Conservation (phyloP, 2,329 filamentous ascomycete species). For the Juglanconis juglandina region DNA sequence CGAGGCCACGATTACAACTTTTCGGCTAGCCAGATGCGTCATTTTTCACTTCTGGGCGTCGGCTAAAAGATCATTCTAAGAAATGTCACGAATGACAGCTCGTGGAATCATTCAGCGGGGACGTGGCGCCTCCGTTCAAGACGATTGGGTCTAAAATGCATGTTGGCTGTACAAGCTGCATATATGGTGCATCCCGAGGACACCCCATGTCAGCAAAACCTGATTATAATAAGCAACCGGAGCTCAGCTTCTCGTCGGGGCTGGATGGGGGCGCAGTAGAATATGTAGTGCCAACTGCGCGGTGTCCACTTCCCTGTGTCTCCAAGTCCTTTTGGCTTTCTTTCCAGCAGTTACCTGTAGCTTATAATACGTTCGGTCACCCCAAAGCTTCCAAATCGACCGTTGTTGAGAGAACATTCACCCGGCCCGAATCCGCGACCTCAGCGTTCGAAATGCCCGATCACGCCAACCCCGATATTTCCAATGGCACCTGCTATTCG, state of each 20-base stretch:
- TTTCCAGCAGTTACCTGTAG: background rate
- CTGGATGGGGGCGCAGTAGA: background rate
- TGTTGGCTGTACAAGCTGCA: background rate
- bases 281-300: background rate
- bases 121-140: background rate
- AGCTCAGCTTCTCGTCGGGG: background rate
- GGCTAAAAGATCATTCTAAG: background rate
- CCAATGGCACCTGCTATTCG: background rate
- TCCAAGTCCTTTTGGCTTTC: background rate
- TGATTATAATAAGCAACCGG: background rate
- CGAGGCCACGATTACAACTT: too few relatives aligned
- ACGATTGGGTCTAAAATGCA: background rate
- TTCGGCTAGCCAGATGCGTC: too few relatives aligned
- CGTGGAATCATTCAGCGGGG: too few relatives aligned
- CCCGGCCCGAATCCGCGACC: too few relatives aligned
- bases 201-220: background rate
- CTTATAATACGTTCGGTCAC: background rate
- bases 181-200: background rate
- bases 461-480: background rate
- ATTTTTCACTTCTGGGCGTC: too few relatives aligned
- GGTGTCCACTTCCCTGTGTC: background rate
- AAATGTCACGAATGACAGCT: background rate
- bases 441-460: background rate
- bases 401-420: background rate
- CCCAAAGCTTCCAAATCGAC: background rate